Conservation (phyloP, 805 yeast genomes). For the Torulaspora quercuum region DNA sequence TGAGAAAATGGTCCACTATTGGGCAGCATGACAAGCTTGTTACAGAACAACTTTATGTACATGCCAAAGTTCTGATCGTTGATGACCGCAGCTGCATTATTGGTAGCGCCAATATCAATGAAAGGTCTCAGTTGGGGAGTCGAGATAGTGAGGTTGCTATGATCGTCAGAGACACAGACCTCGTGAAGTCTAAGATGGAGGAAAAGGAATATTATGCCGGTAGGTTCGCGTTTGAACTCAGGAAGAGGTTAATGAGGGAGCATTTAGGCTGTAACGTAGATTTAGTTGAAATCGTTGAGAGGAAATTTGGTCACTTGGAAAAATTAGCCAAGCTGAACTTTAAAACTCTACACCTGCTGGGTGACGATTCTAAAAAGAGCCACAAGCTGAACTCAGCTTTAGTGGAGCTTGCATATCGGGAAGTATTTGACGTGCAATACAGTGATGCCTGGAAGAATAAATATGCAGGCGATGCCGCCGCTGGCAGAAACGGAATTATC, state of each 20-base stretch:
- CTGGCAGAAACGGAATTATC: constrained; percentile 7
- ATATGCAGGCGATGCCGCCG: constrained; percentile 33
- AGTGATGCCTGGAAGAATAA: constrained; percentile 45
- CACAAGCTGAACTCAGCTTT: constrained; percentile 51
- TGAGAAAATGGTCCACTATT: constrained; percentile 93
- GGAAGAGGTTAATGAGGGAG: constrained; percentile 93
- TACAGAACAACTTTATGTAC: constrained; percentile 90
- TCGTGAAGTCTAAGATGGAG: constrained; percentile 65
- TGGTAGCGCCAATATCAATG: constrained; percentile 97
- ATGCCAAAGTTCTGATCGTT: constrained; percentile 85
- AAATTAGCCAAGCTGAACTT: constrained; percentile 35
- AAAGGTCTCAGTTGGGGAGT: constrained; percentile 89
- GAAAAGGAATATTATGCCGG: constrained; percentile 80
- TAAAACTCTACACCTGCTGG: constrained; percentile 24
- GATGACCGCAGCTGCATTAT: constrained; percentile 92
- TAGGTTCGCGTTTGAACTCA: constrained; percentile 80
- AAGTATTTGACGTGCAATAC: constrained; percentile 46
- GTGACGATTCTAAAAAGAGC: constrained; percentile 10
- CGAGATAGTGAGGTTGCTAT: constrained; percentile 96
- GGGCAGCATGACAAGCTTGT: constrained; percentile 71
- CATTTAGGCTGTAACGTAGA: constrained; percentile 94
- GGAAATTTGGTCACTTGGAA: constrained; percentile 52
- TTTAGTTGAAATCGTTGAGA: constrained; percentile 72
- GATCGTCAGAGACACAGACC: constrained; percentile 76
- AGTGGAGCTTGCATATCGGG: constrained; percentile 72